Base-by-base conservation (phyloP, 2,329 filamentous ascomycete genomes). In the Teratosphaeria zuluensis region DNA sequence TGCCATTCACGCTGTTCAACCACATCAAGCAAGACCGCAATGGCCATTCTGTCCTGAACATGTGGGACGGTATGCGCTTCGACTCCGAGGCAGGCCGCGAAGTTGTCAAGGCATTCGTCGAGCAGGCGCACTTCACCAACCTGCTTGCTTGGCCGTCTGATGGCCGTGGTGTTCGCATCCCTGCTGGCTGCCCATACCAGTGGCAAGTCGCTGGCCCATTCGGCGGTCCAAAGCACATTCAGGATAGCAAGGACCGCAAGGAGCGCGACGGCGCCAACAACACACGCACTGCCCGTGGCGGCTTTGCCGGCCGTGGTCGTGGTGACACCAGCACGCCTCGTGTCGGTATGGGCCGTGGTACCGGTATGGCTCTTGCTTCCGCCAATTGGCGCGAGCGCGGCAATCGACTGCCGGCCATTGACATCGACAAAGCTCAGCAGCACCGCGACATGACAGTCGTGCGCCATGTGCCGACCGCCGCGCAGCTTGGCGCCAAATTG, bases 61-160 rank as follows among this genome's bases (percentile, higher is more conserved):
- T 70, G 69, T 71, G 69, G 69, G 69, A 69, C 54, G 68, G 68
- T 32, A 70, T 70, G 68, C 61, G 65, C 38, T 66, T 69, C 53
- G 58, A 64, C 16, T 57, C 52, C 21, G 64, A 67, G 9, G 61
- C 61, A 21, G 69, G 66, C 30, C 65, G 66, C 21, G 52, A 61
- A 42, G 68, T 70, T 12, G 60, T 70, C 53, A 57, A 68, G 61
- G 59, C 58, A 19, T 71, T 60, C 59, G 64, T 68, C 53, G 55
- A 59, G 51, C 48, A 57, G 1, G 62, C 66, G 9, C 62, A 64
- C 48, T 54, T 58, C 51, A 56, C 48, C 51, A 64, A 64, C 55
- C 31, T 61, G 16, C 51, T 64, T 21, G 58, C 55, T n/a, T 62
- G 52, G 53, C 55, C 51, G 16, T 54, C 12, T 32, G n/a, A 19